phyloP scores from a whole-genome alignment of 345 rosid genomes.

The Reutealis trisperma region DNA sequence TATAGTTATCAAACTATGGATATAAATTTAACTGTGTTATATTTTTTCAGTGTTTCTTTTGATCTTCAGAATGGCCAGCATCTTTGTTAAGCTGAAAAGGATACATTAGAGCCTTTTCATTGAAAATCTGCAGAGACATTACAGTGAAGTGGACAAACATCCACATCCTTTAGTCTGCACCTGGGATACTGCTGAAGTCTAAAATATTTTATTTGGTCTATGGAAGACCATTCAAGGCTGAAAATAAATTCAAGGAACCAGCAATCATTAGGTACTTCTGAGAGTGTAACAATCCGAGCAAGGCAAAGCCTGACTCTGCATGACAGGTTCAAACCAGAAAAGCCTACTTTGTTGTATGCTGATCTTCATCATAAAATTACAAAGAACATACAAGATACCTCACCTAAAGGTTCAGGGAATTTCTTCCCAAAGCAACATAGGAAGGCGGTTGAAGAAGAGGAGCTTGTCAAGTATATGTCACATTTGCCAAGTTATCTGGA shows the following conservation, averaged over 20 bases:
- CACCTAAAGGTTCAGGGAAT: conserved; percentile 35
- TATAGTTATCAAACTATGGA: not conserved
- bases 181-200: conserved; percentile 13
- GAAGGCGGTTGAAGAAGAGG: conserved; percentile 46
- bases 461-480: conserved; percentile 91
- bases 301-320: conserved; percentile 33
- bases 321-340: conserved; percentile 45
- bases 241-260: conserved; percentile 35
- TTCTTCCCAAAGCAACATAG: conserved; percentile 26
- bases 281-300: conserved; percentile 26
- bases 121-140: not conserved
- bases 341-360: conserved; percentile 42
- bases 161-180: not conserved
- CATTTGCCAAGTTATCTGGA: conserved; percentile 79
- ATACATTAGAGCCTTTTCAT: not conserved
- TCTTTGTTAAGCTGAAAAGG: conserved; percentile 16
- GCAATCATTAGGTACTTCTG: conserved; percentile 33
- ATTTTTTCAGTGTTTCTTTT: conserved; percentile 3
- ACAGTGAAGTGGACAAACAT: not conserved
- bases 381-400: conserved; percentile 39
- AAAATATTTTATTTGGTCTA: conserved; percentile 21
- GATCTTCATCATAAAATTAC: conserved; percentile 52
- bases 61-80: conserved; percentile 17
- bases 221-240: conserved; percentile 45
- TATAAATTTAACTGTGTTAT: conserved; percentile 2